Conservation (phyloP, 2,329 filamentous ascomycete genomes). For the Cladophialophora immunda region DNA sequence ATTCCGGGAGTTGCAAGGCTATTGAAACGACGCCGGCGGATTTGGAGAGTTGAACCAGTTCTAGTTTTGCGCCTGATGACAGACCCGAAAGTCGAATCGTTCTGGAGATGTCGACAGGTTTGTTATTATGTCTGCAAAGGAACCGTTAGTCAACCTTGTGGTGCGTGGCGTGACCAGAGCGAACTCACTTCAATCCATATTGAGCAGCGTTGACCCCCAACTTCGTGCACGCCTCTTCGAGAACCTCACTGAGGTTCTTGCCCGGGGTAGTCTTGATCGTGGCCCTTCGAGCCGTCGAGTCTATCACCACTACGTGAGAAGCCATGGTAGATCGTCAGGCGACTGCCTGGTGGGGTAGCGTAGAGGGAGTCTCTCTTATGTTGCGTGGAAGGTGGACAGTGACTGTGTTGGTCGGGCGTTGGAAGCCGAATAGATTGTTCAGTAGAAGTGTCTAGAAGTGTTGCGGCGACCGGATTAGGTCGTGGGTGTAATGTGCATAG, state of each 20-base stretch:
- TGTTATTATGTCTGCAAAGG: constrained; percentile 75
- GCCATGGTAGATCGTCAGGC: constrained; percentile 67
- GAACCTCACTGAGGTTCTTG: constrained; percentile 83
- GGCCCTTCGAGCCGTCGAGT: constrained; percentile 77
- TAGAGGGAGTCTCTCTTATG: background rate
- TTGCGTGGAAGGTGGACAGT: background rate
- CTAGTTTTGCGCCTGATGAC: constrained; percentile 84
- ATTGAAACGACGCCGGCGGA: constrained; percentile 87
- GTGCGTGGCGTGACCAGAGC: background rate
- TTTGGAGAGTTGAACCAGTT: constrained; percentile 86
- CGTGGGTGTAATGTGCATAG: background rate
- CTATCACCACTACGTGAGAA: constrained; percentile 87
- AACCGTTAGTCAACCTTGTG: constrained; percentile 1
- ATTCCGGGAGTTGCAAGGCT: constrained; percentile 82
- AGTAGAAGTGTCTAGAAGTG: background rate
- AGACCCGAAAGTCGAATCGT: constrained; percentile 86
- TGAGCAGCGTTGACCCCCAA: constrained; percentile 76
- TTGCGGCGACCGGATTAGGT: background rate
- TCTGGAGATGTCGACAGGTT: constrained; percentile 82
- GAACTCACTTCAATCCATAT: constrained; percentile 78
- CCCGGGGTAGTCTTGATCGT: constrained; percentile 83
- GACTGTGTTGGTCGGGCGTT: background rate
- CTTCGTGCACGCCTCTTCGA: constrained; percentile 87
- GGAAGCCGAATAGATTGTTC: background rate
- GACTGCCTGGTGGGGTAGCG: constrained; percentile 24